These are phyloP conservation scores for Rheum nobile DNA, from an alignment of 148 eudicot species.

Conservation along the genomic window DNA sequence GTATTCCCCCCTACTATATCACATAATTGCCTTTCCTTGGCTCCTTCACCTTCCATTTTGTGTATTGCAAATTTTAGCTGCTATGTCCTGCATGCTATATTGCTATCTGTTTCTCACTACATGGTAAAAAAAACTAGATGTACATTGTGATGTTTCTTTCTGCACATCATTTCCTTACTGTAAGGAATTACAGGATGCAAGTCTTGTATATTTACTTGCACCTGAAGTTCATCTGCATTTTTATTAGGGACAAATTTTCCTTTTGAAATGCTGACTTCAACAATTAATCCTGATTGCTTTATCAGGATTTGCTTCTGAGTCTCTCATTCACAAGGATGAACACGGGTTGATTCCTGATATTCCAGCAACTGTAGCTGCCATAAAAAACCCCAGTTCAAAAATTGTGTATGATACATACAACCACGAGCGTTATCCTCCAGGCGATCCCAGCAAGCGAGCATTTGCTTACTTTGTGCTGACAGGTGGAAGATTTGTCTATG, in stretches of 20 bases:
- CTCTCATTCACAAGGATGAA: constrained; percentile 30
- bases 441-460: constrained; percentile 68
- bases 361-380: constrained; percentile 57
- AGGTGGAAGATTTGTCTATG: constrained; percentile 67
- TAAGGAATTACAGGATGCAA: neutral
- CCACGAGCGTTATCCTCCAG: constrained; percentile 68
- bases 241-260: neutral
- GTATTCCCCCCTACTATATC: neutral
- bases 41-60: neutral
- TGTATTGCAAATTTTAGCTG: neutral
- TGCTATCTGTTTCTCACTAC: neutral
- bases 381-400: constrained; percentile 55
- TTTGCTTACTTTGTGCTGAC: constrained; percentile 63
- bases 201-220: neutral
- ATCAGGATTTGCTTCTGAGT: constrained; percentile 42
- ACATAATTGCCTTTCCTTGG: neutral
- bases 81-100: neutral
- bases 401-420: constrained; percentile 50
- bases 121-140: neutral
- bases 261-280: neutral
- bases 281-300: neutral
- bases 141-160: neutral
- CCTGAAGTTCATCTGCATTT: neutral
- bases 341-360: constrained; percentile 21
- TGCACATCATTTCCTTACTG: neutral